phyloP scores from a whole-genome alignment of 2,329 filamentous ascomycete genomes.

The Akanthomyces muscarius region DNA sequence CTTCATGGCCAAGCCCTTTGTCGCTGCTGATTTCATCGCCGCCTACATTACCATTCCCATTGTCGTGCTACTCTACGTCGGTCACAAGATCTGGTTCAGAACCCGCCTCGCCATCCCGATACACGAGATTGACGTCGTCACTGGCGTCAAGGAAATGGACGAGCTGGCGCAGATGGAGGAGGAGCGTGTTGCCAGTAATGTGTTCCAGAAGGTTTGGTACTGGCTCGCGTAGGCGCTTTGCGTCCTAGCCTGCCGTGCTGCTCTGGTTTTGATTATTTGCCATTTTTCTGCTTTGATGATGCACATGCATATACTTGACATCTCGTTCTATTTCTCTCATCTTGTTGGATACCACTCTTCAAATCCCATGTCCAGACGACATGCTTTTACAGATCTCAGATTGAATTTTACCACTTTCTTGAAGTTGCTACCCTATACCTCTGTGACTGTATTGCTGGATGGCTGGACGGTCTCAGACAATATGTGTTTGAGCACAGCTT shows the following conservation, averaged over 20 bases:
- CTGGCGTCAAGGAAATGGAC: conserved; percentile 60
- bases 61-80: conserved; percentile 60
- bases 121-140: conserved; percentile 51
- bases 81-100: conserved; percentile 52
- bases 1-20: conserved; percentile 65
- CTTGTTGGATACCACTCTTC: conserved; percentile 11
- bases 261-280: no score
- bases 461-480: background rate
- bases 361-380: background rate
- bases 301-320: background rate
- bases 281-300: background rate
- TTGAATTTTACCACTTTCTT: background rate
- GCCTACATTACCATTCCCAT: conserved; percentile 60
- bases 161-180: conserved; percentile 48
- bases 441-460: background rate
- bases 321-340: background rate
- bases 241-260: no score
- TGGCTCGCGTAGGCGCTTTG: conserved; percentile 41
- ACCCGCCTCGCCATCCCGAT: conserved; percentile 41
- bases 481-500: background rate
- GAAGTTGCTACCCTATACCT: background rate
- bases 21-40: conserved; percentile 58
- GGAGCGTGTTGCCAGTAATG: conserved; percentile 47
- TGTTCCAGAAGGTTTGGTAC: conserved; percentile 50
- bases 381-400: background rate